Conservation (phyloP, 306 rosid genomes). For the Prunus mira region DNA sequence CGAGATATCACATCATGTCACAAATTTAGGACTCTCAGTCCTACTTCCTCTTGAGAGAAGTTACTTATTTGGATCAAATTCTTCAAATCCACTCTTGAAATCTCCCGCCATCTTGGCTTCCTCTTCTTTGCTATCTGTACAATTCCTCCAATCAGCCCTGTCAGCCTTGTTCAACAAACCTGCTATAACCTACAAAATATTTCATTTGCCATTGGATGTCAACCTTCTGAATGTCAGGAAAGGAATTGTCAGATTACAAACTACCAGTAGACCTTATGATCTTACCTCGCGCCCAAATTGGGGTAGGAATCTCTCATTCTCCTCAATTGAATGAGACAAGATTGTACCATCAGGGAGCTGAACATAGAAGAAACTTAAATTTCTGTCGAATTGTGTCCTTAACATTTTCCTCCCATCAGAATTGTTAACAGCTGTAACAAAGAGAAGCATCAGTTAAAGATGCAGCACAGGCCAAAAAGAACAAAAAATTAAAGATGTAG, state of each 20-base stretch:
- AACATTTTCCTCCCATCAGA: constrained; percentile 71
- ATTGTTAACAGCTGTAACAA: constrained; percentile 53
- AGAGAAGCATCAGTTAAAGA: constrained; percentile 28
- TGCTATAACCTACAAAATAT: constrained; percentile 65
- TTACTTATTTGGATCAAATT: constrained; percentile 78
- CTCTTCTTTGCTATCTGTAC: constrained; percentile 66
- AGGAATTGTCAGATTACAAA: background rate
- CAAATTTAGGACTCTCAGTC: background rate
- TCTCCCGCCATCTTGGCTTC: constrained; percentile 65
- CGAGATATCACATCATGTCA: background rate
- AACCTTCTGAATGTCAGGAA: background rate
- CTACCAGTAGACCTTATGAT: background rate
- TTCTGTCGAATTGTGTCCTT: constrained; percentile 58
- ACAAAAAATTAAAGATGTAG: background rate
- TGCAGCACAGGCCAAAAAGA: background rate
- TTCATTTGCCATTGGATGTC: constrained; percentile 19
- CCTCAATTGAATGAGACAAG: constrained; percentile 64
- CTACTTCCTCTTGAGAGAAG: background rate
- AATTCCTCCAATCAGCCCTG: constrained; percentile 87
- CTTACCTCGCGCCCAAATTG: constrained; percentile 99
- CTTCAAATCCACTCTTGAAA: constrained; percentile 68
- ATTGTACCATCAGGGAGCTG: constrained; percentile 72
- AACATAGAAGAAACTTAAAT: constrained; percentile 75
- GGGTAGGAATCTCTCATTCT: constrained; percentile 68
- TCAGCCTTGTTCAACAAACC: constrained; percentile 91